Evolutionary conservation across 441 rosid species (phyloP), one percentile per base, ranked within the genome.

Genomic region (Mallotus repandus): DNA sequence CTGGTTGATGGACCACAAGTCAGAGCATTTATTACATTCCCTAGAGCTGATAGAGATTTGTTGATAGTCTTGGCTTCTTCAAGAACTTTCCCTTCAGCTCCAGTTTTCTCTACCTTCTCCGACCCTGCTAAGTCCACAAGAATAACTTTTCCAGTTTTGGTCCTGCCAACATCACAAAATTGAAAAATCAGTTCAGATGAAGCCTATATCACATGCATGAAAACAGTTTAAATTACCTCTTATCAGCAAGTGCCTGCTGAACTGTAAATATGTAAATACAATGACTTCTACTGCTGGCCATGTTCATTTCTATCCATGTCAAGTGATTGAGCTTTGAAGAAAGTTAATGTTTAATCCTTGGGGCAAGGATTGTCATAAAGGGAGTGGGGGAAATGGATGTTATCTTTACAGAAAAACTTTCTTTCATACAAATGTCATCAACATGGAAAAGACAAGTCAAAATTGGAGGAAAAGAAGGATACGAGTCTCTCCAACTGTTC

Each of bases 111-210:
- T 32, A 85, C 91, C 80, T 94, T 94, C 84, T 94, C 97, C 14
- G 98, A 94, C 77, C 98, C 98, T 29, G 97, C 98, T 78, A 94
- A 85, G 87, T 94, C 98, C 75, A 90, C 95, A 65, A 92, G 97
- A 73, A 92, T 76, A 57, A 94, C 79, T 75, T 90, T 94, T 60
- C 97, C 95, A 71, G 76, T 81, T 84, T 83, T 91, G 57, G 66
- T 76, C 81, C 97, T 94, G 86, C 43, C 55, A 61, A 80, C 45
- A 80, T 53, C 52, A 57, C 72, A 57, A 21, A 15, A 49, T 58
- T 63, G 46, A 74, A 72, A 25, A 35, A 74, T n/a, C 19, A 76
- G 56, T 16, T 21, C 57, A 29, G 56, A 35, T 49, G 56, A 54
- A 49, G 55, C 71, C 68, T 60, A 57, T 11, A 38, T 12, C 65